Conservation (phyloP, 176 grass and related monocot species). For the Saccharum officinarum region DNA sequence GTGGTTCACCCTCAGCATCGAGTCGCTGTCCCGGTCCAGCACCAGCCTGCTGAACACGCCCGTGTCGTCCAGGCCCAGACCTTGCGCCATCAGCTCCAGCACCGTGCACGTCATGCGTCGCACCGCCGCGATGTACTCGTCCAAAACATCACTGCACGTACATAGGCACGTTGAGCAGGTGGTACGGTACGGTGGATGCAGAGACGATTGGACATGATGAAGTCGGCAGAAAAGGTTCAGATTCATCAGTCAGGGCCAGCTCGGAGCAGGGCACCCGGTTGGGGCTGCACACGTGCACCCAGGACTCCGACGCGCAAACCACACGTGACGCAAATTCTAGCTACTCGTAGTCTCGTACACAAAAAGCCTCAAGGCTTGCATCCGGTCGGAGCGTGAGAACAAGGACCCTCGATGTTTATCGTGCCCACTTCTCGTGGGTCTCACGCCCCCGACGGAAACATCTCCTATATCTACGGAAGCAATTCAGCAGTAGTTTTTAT, state of each 20-base stretch:
- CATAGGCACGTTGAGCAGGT: not conserved
- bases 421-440: no score
- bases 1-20: constrained; percentile 68
- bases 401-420: no score
- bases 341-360: not conserved
- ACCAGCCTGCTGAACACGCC: constrained; percentile 40
- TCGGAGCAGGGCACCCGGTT: not conserved
- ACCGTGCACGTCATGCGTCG: constrained; percentile 48
- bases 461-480: no score
- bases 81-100: constrained; percentile 72
- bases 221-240: not conserved
- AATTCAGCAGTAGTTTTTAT: no score
- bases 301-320: not conserved
- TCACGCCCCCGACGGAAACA: no score
- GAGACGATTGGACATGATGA: no score
- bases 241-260: not conserved
- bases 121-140: constrained; percentile 62
- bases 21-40: constrained; percentile 60
- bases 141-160: constrained; percentile 34
- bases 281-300: not conserved
- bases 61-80: constrained; percentile 35
- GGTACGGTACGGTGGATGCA: no score
- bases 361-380: no score
- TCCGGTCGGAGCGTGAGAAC: no score
- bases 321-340: not conserved